Evolutionary conservation across 2,329 filamentous ascomycete species (phyloP).

Genomic region (Beauveria asiatica): DNA sequence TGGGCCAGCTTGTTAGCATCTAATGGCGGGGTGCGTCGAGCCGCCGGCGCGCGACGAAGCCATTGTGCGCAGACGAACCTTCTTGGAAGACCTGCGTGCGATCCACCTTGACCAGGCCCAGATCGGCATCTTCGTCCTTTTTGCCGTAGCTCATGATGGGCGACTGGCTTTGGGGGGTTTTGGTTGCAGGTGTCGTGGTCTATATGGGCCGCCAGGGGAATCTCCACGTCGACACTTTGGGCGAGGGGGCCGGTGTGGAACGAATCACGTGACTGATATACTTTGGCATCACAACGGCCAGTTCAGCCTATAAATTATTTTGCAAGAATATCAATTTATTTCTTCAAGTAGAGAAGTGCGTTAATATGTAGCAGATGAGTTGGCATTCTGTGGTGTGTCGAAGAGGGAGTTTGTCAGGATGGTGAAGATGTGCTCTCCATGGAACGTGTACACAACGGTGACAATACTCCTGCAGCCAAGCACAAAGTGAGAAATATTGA

Average conservation of each 20-base stretch:
- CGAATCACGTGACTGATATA: slow-evolving; percentile 24
- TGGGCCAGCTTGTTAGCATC: slow-evolving; percentile 25
- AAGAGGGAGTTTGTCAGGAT: too few species aligned
- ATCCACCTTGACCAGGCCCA: slow-evolving; percentile 92
- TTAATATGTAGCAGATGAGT: too few species aligned
- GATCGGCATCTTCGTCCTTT: slow-evolving; percentile 96
- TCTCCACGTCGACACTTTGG: slow-evolving; percentile 32
- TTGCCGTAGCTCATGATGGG: slow-evolving; percentile 91
- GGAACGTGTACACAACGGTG: too few species aligned
- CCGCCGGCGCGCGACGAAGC: slow-evolving; percentile 9
- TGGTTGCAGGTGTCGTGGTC: slow-evolving; percentile 27
- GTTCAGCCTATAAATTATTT: neutral
- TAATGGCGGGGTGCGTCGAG: slow-evolving; percentile 17
- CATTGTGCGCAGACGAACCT: slow-evolving; percentile 51
- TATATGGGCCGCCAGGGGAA: slow-evolving; percentile 24
- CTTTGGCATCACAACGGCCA: neutral
- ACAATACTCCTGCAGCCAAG: too few species aligned
- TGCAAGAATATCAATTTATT: neutral
- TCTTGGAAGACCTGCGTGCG: slow-evolving; percentile 98
- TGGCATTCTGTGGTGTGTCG: too few species aligned
- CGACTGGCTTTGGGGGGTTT: slow-evolving; percentile 25
- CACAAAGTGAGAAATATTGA: too few species aligned
- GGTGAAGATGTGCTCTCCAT: too few species aligned
- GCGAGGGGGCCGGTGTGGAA: slow-evolving; percentile 22
- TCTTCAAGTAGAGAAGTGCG: too few species aligned